Evolutionary conservation across 176 grass and related monocot genomes (phyloP).

Genomic region (Carex littledalei): DNA sequence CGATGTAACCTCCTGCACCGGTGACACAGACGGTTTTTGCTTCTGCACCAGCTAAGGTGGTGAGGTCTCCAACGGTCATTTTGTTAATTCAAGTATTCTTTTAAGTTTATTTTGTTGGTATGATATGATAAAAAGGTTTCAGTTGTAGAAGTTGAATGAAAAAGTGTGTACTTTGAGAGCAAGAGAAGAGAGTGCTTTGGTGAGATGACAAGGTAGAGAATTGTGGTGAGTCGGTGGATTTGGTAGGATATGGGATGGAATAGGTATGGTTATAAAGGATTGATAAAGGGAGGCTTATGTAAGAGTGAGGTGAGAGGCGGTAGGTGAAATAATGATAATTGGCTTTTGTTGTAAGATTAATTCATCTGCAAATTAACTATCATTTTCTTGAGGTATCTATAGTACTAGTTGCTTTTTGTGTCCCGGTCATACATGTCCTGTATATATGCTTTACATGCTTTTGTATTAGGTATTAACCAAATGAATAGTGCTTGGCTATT

Average conservation of each 20-base stretch:
- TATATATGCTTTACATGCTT: background rate
- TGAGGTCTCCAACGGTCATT: slow-evolving; percentile 3
- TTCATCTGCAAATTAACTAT: slow-evolving; percentile 11
- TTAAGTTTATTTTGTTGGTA: background rate
- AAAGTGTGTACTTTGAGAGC: background rate
- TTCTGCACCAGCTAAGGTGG: background rate
- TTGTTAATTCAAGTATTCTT: slow-evolving; percentile 31
- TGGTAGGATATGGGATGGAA: slow-evolving; percentile 37
- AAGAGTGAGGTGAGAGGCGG: slow-evolving; percentile 26
- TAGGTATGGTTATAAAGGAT: slow-evolving; percentile 18
- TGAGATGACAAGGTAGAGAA: slow-evolving; percentile 14
- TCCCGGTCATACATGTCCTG: background rate
- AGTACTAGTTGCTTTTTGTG: background rate
- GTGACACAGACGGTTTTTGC: slow-evolving; percentile 67
- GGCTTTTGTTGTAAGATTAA: background rate
- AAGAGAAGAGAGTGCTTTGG: background rate
- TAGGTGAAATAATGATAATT: slow-evolving; percentile 16
- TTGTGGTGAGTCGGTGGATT: slow-evolving; percentile 36
- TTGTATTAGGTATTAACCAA: background rate
- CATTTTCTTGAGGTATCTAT: background rate
- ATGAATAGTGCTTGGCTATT: too few species aligned
- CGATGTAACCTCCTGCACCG: slow-evolving; percentile 83
- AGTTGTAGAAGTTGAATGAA: slow-evolving; percentile 20
- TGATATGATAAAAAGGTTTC: slow-evolving; percentile 6
- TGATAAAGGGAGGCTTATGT: background rate